Base-by-base conservation (phyloP, 2,329 filamentous ascomycete genomes). In the Aspergillus fumigatus region DNA sequence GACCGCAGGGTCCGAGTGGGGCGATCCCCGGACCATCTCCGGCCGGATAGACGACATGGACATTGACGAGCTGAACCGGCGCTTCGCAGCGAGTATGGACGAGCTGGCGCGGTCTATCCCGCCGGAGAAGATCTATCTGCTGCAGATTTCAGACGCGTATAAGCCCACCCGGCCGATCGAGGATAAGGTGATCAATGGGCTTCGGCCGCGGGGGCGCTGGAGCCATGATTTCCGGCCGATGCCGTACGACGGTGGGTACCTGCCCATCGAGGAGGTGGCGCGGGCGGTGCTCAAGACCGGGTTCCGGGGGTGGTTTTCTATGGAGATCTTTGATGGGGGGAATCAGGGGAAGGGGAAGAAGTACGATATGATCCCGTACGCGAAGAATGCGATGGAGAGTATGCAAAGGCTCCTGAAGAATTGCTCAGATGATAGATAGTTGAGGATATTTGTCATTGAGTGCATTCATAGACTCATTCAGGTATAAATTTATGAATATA, bases 111-210 rank as follows among this genome's bases (percentile, higher is more conserved):
- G 64, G 1, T 84, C 80, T 0, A 71, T 92, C 0, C 86, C 88
- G 0, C 73, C 80, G 0, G 84, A 88, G 1, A 91, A 88, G 75
- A 90, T 92, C 41, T 92, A 83, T 67, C 75, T 92, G 0, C 70
- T 92, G 2, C 89, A 92, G 68, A 86, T 92, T 53, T 88, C 83
- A 3, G 89, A 93, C 68, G 89, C 85, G 0, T 92, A 91, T 67
- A 84, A 80, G 62, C 80, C 84, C 40, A 74, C 77, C 0, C 73
- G 78, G 3, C 85, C 87, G 0, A 67, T 92, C 4, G 70, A 78
- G 23, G 73, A 77, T 3, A 71, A 81, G 48, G 78, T 83, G 35
- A 74, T 81, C 25, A 72, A 75, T 5, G 86, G 85, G 0, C 64
- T 86, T 47, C 72, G 85, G 29, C 84, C 88, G 0, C 76, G 86